Evolutionary conservation across 2,329 filamentous ascomycete species (phyloP), one percentile per base, ranked within the genome.

Genomic region (Rutstroemia sp.): DNA sequence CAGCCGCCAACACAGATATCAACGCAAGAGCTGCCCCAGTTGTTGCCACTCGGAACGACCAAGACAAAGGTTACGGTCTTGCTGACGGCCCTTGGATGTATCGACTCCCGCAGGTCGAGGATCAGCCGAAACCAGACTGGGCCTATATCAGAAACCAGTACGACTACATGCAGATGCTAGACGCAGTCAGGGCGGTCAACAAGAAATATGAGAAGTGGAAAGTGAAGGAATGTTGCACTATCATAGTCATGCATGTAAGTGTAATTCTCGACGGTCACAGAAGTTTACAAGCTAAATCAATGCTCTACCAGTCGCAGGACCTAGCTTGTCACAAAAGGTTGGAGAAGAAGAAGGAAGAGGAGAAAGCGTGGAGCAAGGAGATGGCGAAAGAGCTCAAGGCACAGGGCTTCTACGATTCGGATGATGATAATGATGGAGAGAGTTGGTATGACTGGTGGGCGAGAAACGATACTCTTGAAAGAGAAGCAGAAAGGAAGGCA

Each of bases 81-180:
- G 48, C 57, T 3, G 58, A 66, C 52, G 66, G 66, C 6, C 59
- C 66, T 23, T 68, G 65, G 65, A 41, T 63, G 19, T 67, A 62
- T 42, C 59, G 58, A 44, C 38, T 65, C 2, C n/a, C 41, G 16
- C 16, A 49, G 37, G 38, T 42, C 12, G 49, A 30, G 37, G 3
- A 37, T 19, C 5, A 45, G 10, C 42, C 42, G 12, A 52, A 52
- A 14, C 27, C 39, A 8, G 30, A 18, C 1, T 56, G 54, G 54
- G 12, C 2, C 8, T 21, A 12, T 9, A 38, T 60, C 41, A 38
- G 5, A 12, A 23, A 41, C 34, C 16, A 55, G 25, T 12, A 37
- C 16, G 44, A 52, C 16, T 60, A 60, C 23, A 42, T 34, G 34
- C 14, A 8, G 18, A 59, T 59, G 58, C 23, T 59, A 18, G 46